These are phyloP conservation scores for Uncinocarpus reesii DNA, from an alignment of 2,329 filamentous ascomycete genomes.

Conservation along the genomic window DNA sequence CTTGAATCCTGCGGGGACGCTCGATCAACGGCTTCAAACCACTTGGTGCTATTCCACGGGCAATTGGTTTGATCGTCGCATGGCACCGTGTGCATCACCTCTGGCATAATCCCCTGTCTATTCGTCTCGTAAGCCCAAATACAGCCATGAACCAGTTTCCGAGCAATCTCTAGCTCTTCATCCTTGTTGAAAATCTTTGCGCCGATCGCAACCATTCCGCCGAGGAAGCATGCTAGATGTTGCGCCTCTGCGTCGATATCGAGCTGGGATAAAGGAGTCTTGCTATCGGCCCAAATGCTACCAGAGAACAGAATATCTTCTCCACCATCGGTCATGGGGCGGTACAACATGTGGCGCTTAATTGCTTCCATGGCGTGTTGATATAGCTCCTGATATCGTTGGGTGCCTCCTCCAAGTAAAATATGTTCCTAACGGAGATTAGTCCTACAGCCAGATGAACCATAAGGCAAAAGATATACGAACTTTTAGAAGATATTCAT, in stretches of 20 bases:
- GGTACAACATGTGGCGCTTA: slow-evolving; percentile 64
- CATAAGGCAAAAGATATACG: slow-evolving; percentile 23
- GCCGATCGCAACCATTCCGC: slow-evolving; percentile 47
- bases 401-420: slow-evolving; percentile 61
- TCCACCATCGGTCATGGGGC: slow-evolving; percentile 56
- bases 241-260: slow-evolving; percentile 36
- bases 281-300: slow-evolving; percentile 36
- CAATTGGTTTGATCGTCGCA: slow-evolving; percentile 26
- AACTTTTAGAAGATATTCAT: slow-evolving; percentile 53
- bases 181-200: slow-evolving; percentile 43
- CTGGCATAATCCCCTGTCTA: slow-evolving; percentile 46
- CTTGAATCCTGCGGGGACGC: not conserved
- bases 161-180: slow-evolving; percentile 41
- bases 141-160: slow-evolving; percentile 46
- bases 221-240: slow-evolving; percentile 46
- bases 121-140: slow-evolving; percentile 46
- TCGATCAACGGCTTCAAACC: slow-evolving; percentile 6
- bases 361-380: slow-evolving; percentile 56
- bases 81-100: slow-evolving; percentile 35
- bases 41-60: slow-evolving; percentile 12
- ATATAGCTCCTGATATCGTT: slow-evolving; percentile 58
- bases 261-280: slow-evolving; percentile 17
- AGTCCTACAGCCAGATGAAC: not conserved
- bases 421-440: slow-evolving; percentile 37
- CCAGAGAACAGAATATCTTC: slow-evolving; percentile 66